Evolutionary conservation across 164 flowering plant genomes (phyloP).

Genomic region (Brasenia schreberi): DNA sequence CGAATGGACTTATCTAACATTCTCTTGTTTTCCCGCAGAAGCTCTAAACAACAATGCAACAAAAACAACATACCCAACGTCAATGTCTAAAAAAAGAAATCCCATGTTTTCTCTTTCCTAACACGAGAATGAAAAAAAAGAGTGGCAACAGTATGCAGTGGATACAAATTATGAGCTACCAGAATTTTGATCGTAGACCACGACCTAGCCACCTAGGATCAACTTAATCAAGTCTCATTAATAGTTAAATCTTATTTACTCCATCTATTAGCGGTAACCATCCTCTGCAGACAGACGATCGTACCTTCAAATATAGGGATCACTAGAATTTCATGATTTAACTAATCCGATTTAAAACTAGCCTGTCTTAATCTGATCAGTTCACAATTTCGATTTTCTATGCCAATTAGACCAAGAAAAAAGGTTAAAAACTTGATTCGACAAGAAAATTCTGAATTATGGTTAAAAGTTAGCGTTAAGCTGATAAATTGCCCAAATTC

Average conservation of each 20-base stretch:
- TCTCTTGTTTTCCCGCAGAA: constrained; percentile 92
- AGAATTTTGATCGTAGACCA: not conserved
- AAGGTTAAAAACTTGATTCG: too few species aligned
- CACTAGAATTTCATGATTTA: not conserved
- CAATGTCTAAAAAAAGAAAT: not conserved
- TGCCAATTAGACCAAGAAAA: not conserved
- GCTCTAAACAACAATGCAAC: constrained; percentile 29
- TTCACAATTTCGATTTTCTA: not conserved
- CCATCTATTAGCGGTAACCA: not conserved
- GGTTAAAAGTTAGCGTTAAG: too few species aligned
- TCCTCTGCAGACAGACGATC: not conserved
- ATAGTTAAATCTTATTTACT: too few species aligned
- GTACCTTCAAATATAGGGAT: not conserved
- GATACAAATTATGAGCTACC: not conserved
- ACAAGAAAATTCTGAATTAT: not conserved
- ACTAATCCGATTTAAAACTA: too few species aligned
- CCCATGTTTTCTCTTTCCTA: not conserved
- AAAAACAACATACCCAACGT: not conserved
- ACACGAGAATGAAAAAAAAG: not conserved
- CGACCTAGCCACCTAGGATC: not conserved
- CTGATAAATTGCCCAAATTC: too few species aligned
- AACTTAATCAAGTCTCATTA: too few species aligned
- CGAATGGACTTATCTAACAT: constrained; percentile 93
- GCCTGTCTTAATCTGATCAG: not conserved
- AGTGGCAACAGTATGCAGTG: not conserved